These are phyloP conservation scores for Russula vinacea DNA, from an alignment of 768 basidiomycete genomes.

Conservation along the genomic window DNA sequence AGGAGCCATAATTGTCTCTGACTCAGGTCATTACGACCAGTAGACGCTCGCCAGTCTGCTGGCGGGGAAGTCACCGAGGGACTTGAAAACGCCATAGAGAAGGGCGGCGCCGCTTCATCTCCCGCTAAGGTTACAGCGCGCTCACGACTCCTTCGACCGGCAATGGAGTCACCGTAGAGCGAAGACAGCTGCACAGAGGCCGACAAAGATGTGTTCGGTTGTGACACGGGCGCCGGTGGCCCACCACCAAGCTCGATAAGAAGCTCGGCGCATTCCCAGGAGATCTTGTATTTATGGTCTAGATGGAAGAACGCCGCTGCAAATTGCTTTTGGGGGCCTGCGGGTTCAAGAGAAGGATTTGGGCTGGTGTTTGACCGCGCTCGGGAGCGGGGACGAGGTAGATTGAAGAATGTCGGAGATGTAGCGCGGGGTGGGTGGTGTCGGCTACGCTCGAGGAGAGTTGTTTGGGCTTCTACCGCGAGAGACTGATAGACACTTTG, in stretches of 20 bases:
- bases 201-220: constrained; percentile 25
- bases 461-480: constrained; percentile 50
- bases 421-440: constrained; percentile 41
- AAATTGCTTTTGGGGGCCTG: constrained; percentile 49
- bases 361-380: constrained; percentile 57
- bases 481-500: constrained; percentile 56
- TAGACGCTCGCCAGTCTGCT: too few relatives aligned
- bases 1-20: too few relatives aligned
- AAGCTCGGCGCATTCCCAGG: constrained; percentile 88
- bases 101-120: too few relatives aligned
- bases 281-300: constrained; percentile 73
- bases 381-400: constrained; percentile 46
- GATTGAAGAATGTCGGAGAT: constrained; percentile 50
- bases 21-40: too few relatives aligned
- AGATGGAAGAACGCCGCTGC: constrained; percentile 58
- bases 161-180: constrained; percentile 33
- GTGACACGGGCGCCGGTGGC: constrained; percentile 35
- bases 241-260: constrained; percentile 81
- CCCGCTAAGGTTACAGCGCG: constrained; percentile 44
- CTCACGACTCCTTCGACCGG: constrained; percentile 49
- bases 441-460: constrained; percentile 44
- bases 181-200: constrained; percentile 39
- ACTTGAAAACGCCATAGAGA: not conserved
- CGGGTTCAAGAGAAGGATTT: constrained; percentile 26
- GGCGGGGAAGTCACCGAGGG: constrained; percentile 13